Percentiles rank a stretch among this genome's conserved stretches.
phyloP scores from a whole-genome alignment of 306 rosid species.

The Hylodesmum podocarpum region DNA sequence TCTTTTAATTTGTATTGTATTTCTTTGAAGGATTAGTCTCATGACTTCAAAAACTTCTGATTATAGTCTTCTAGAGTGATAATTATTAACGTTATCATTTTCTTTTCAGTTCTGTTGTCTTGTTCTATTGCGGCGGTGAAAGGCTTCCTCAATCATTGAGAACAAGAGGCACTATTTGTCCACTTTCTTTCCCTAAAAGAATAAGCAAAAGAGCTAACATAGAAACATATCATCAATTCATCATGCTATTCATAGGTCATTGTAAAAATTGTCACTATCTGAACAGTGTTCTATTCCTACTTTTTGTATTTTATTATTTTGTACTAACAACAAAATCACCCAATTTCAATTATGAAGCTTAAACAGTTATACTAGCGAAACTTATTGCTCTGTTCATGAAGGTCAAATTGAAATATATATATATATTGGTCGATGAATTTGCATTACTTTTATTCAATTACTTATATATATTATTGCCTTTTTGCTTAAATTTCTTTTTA shows the following conservation, averaged over 20 bases:
- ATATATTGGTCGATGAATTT: too few relatives aligned
- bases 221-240: background rate
- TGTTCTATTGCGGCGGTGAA: background rate
- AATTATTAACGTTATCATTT: background rate
- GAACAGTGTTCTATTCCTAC: background rate
- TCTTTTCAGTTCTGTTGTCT: background rate
- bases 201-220: background rate
- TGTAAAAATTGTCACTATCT: background rate
- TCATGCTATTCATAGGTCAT: background rate
- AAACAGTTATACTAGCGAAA: background rate
- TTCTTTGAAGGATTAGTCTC: too few relatives aligned
- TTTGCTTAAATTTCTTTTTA: background rate
- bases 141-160: background rate
- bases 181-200: background rate
- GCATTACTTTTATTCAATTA: background rate
- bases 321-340: background rate
- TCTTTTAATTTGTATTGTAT: too few relatives aligned
- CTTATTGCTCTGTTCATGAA: background rate
- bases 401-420: too few relatives aligned
- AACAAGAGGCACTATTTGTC: background rate
- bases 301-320: background rate
- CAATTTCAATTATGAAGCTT: background rate
- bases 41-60: background rate
- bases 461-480: background rate
- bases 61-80: background rate